Evolutionary conservation across 768 basidiomycete genomes (phyloP).

Genomic region (Mycena filopes): DNA sequence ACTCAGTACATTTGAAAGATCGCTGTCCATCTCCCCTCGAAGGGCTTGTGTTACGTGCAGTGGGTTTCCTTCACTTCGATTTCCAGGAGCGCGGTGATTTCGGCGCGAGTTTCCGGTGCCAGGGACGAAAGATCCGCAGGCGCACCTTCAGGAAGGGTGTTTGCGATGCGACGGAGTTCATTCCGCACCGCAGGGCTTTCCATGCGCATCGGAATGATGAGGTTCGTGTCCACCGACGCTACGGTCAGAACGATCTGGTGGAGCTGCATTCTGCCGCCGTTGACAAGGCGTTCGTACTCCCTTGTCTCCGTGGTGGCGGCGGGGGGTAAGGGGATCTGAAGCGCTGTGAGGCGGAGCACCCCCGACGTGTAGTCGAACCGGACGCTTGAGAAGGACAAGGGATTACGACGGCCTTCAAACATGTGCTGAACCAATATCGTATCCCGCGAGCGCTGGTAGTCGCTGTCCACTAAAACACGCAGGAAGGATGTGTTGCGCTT

Average conservation of each 20-base stretch:
- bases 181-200: slow-evolving; percentile 2
- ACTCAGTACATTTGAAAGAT: too few relatives aligned
- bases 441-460: slow-evolving; percentile 13
- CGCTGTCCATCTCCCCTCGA: too few relatives aligned
- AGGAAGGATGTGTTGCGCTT: slow-evolving; percentile 15
- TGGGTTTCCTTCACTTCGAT: slow-evolving; percentile 12
- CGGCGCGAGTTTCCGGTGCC: slow-evolving; percentile 5
- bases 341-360: slow-evolving; percentile 10
- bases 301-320: slow-evolving; percentile 1
- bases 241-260: slow-evolving; percentile 1
- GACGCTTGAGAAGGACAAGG: slow-evolving; percentile 10
- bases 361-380: slow-evolving; percentile 10
- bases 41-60: too few relatives aligned
- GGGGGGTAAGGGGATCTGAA: neutral
- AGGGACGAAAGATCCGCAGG: neutral
- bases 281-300: slow-evolving; percentile 9
- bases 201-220: slow-evolving; percentile 10
- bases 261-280: slow-evolving; percentile 1
- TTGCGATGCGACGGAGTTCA: slow-evolving; percentile 9
- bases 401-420: slow-evolving; percentile 14
- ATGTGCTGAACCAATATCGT: slow-evolving; percentile 17
- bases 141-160: neutral
- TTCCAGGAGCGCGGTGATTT: slow-evolving; percentile 14
- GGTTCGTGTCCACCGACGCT: slow-evolving; percentile 1
- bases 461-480: neutral